Conservation (phyloP, 306 rosid genomes). For the Prunus mume region DNA sequence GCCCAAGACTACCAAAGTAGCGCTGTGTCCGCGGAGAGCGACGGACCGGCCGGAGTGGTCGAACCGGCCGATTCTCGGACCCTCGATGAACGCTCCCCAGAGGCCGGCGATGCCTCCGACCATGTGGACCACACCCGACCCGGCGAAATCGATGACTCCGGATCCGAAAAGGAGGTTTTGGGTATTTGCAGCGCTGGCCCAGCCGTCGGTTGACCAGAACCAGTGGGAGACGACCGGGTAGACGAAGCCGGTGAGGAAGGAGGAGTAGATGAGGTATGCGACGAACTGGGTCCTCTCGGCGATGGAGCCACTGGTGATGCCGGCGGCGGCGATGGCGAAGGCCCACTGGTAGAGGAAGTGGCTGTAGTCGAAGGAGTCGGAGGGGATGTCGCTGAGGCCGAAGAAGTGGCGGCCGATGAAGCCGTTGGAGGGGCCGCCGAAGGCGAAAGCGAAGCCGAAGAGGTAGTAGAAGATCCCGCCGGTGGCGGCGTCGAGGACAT, state of each 20-base stretch:
- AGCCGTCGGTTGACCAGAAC: conserved; percentile 85
- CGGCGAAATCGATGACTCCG: conserved; percentile 88
- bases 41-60: conserved; percentile 55
- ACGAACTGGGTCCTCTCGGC: conserved; percentile 92
- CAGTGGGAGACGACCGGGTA: conserved; percentile 90
- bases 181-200: conserved; percentile 54
- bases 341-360: conserved; percentile 92
- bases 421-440: conserved; percentile 67
- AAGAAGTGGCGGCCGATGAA: conserved; percentile 86
- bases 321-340: conserved; percentile 95
- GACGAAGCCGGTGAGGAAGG: conserved; percentile 85
- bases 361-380: conserved; percentile 36
- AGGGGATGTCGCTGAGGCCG: conserved; percentile 53
- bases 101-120: conserved; percentile 88
- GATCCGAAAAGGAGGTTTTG: conserved; percentile 40
- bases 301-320: conserved; percentile 86
- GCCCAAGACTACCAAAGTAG: conserved; percentile 66
- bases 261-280: conserved; percentile 73
- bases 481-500: conserved; percentile 89
- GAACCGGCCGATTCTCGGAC: conserved; percentile 82
- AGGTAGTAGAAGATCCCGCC: conserved; percentile 89
- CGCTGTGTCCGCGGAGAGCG: conserved; percentile 65
- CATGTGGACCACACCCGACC: conserved; percentile 90
- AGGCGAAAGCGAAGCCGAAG: conserved; percentile 93
- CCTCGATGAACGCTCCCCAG: conserved; percentile 85